Percentiles rank a stretch among this genome's conserved stretches.
phyloP scores from a whole-genome alignment of 768 basidiomycete genomes.

The Kwoniella dejecticola region DNA sequence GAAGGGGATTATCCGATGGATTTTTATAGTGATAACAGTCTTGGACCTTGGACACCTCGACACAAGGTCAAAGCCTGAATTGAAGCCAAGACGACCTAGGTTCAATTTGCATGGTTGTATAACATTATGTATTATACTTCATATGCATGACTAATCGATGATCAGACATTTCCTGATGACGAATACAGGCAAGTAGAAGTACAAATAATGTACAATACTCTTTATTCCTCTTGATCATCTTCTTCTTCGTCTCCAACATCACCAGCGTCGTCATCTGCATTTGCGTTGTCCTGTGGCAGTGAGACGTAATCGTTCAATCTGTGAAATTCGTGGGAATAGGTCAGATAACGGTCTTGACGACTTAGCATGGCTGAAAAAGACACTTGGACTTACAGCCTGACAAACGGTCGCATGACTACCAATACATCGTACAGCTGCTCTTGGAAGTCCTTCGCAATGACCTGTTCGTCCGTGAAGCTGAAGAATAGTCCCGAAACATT shows the following conservation, averaged over 20 bases:
- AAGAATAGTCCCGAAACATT: neutral
- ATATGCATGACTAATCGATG: too few relatives aligned
- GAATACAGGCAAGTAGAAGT: too few relatives aligned
- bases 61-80: slow-evolving; percentile 35
- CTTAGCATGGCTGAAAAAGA: too few relatives aligned
- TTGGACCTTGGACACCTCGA: slow-evolving; percentile 55
- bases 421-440: slow-evolving; percentile 64
- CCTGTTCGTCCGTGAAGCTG: slow-evolving; percentile 76
- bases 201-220: too few relatives aligned
- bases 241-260: slow-evolving; percentile 14
- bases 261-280: slow-evolving; percentile 15
- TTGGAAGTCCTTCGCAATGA: slow-evolving; percentile 68
- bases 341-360: slow-evolving; percentile 56
- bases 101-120: neutral
- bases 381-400: slow-evolving; percentile 59
- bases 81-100: too few relatives aligned
- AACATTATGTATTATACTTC: neutral
- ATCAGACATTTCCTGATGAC: too few relatives aligned
- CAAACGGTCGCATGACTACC: slow-evolving; percentile 68
- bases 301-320: slow-evolving; percentile 44
- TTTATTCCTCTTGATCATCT: slow-evolving; percentile 1
- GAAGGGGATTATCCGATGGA: slow-evolving; percentile 86
- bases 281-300: slow-evolving; percentile 18
- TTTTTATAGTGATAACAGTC: slow-evolving; percentile 65
- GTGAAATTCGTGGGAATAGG: neutral